Evolutionary conservation across 2,329 filamentous ascomycete species (phyloP).

Genomic region (Epichloe gansuensis): DNA sequence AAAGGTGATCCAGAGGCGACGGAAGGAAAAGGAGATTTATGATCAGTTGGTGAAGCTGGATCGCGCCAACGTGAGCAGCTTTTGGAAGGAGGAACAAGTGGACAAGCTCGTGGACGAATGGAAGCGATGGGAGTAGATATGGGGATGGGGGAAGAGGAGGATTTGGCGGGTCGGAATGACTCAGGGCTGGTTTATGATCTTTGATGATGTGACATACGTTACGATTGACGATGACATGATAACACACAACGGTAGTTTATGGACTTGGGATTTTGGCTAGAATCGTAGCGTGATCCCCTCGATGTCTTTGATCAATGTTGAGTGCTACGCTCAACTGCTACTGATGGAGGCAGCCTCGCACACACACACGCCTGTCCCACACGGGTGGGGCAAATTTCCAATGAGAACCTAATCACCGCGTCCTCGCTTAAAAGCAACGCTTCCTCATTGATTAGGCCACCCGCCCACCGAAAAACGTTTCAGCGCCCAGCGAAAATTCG

Average conservation of each 20-base stretch:
- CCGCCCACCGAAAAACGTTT: constrained; percentile 24
- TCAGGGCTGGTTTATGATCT: neutral
- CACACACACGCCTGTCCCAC: too few relatives aligned
- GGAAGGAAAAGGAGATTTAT: constrained; percentile 47
- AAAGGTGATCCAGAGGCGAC: constrained; percentile 46
- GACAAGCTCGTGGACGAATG: constrained; percentile 43
- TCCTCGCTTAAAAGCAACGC: constrained; percentile 19
- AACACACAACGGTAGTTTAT: neutral
- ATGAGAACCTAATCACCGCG: neutral
- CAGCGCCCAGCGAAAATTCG: constrained; percentile 18
- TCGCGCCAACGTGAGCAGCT: constrained; percentile 20
- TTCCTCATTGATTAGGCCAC: constrained; percentile 24
- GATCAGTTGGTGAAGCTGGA: constrained; percentile 37
- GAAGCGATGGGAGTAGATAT: constrained; percentile 40
- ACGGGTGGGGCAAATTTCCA: neutral
- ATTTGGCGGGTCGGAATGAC: neutral
- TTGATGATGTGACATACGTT: neutral
- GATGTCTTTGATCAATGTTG: too few relatives aligned
- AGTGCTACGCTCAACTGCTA: too few relatives aligned
- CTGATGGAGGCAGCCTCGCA: too few relatives aligned
- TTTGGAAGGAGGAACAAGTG: constrained; percentile 30
- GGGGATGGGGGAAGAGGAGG: neutral
- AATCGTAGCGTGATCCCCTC: too few relatives aligned
- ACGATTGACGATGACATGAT: constrained; percentile 5
- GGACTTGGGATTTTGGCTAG: neutral